These are phyloP conservation scores for Pseudopyrenochaeta lycopersici DNA, from an alignment of 2,329 filamentous ascomycete genomes.

Conservation along the genomic window DNA sequence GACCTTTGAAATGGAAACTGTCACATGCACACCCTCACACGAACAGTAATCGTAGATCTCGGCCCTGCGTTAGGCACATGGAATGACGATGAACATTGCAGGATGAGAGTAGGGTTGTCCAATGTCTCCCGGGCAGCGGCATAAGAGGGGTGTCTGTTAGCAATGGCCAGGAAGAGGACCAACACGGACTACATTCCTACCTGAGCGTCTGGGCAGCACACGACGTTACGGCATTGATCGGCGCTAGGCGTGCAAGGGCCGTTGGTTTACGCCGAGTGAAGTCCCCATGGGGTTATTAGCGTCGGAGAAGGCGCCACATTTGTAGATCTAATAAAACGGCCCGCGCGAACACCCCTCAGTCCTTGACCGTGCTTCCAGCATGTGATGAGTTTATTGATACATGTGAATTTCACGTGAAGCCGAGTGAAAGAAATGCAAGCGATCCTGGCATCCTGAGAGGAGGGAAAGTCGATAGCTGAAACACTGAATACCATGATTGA, in stretches of 20 bases:
- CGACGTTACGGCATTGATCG: neutral
- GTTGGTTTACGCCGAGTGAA: constrained; percentile 5
- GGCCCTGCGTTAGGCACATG: too few relatives aligned
- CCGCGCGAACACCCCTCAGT: neutral
- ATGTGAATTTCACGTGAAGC: constrained; percentile 23
- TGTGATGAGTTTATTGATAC: neutral
- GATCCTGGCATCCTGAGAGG: too few relatives aligned
- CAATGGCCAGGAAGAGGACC: neutral
- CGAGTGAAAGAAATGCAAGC: constrained; percentile 2
- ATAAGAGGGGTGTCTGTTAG: neutral
- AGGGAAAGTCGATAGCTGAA: too few relatives aligned
- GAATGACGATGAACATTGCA: too few relatives aligned
- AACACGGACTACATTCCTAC: neutral
- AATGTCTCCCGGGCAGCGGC: too few relatives aligned
- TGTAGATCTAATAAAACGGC: constrained; percentile 18
- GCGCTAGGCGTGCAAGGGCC: constrained; percentile 1
- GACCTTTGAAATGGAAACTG: too few relatives aligned
- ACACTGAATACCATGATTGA: neutral
- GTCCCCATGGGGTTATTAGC: constrained; percentile 13
- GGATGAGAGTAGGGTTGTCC: too few relatives aligned
- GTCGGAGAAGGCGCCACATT: constrained; percentile 22
- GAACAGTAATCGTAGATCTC: too few relatives aligned
- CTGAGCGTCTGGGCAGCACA: neutral
- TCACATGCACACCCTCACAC: too few relatives aligned
- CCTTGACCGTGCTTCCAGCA: constrained; percentile 5